Evolutionary conservation across 257 asterid genomes (phyloP).

Genomic region (Forsythia viridissima): DNA sequence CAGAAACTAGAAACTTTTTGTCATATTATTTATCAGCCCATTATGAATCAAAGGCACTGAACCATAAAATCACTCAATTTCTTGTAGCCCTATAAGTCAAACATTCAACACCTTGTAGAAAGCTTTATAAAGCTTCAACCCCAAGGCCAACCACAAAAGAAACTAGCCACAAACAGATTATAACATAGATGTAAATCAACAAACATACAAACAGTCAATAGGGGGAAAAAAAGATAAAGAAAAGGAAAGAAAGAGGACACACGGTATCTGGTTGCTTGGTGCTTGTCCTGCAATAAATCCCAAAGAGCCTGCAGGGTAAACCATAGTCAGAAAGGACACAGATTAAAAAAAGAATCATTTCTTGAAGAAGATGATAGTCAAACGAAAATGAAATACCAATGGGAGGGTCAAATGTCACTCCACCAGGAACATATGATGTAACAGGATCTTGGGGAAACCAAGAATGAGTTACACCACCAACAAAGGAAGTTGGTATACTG

Average conservation of each 20-base stretch:
- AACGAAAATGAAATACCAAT: conserved; percentile 25
- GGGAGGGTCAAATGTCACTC: conserved; percentile 37
- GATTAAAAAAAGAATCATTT: background rate
- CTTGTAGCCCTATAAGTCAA: background rate
- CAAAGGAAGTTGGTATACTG: conserved; percentile 50
- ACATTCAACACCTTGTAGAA: background rate
- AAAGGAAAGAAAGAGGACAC: conserved; percentile 30
- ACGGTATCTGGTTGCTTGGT: conserved; percentile 54
- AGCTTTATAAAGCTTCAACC: background rate
- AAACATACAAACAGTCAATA: conserved; percentile 1
- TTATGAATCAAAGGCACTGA: background rate
- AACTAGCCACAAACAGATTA: background rate
- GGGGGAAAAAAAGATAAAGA: conserved; percentile 4
- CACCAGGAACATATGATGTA: conserved; percentile 46
- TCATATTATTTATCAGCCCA: background rate
- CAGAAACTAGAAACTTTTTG: background rate
- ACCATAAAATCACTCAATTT: background rate
- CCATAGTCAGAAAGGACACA: conserved; percentile 16
- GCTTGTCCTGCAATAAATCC: conserved; percentile 63
- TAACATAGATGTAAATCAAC: background rate
- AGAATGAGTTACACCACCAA: conserved; percentile 47
- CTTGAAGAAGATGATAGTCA: conserved; percentile 1
- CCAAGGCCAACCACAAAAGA: background rate
- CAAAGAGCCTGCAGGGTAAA: conserved; percentile 50
- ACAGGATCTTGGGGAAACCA: conserved; percentile 63